Conservation (phyloP, 2,329 filamentous ascomycete species). For the Apiospora marii region DNA sequence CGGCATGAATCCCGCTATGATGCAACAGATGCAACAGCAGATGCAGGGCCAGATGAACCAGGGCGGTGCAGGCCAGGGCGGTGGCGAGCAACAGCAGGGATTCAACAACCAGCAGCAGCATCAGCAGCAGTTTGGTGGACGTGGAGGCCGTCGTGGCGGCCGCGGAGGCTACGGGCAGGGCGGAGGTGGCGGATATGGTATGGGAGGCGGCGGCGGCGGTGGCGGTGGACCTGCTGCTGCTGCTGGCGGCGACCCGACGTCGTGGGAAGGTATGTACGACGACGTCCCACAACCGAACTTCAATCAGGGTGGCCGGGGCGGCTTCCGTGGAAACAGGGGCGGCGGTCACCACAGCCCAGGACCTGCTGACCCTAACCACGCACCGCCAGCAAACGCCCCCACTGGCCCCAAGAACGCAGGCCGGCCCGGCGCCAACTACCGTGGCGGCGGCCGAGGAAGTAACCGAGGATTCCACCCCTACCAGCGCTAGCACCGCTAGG, state of each 20-base stretch:
- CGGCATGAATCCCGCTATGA: conserved; percentile 62
- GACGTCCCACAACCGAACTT: conserved; percentile 86
- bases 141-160: conserved; percentile 32
- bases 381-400: conserved; percentile 81
- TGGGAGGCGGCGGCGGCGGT: conserved; percentile 47
- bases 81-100: conserved; percentile 38
- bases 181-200: conserved; percentile 34
- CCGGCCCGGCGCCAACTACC: conserved; percentile 89
- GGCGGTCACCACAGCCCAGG: conserved; percentile 48
- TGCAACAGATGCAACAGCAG: conserved; percentile 63
- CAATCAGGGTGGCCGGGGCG: conserved; percentile 54
- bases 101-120: conserved; percentile 33
- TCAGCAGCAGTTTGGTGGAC: conserved; percentile 35
- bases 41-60: conserved; percentile 44
- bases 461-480: conserved; percentile 85
- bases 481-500: conserved; percentile 28
- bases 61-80: conserved; percentile 39
- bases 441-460: conserved; percentile 83
- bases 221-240: conserved; percentile 48
- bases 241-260: conserved; percentile 73
- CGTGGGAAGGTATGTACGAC: conserved; percentile 98
- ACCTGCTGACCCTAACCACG: conserved; percentile 61
- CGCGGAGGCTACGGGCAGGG: conserved; percentile 38
- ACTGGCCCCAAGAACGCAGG: conserved; percentile 97
- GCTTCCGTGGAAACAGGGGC: conserved; percentile 47